phyloP scores from a whole-genome alignment of 768 basidiomycete species.

The Dictyophora rubrovolvata region DNA sequence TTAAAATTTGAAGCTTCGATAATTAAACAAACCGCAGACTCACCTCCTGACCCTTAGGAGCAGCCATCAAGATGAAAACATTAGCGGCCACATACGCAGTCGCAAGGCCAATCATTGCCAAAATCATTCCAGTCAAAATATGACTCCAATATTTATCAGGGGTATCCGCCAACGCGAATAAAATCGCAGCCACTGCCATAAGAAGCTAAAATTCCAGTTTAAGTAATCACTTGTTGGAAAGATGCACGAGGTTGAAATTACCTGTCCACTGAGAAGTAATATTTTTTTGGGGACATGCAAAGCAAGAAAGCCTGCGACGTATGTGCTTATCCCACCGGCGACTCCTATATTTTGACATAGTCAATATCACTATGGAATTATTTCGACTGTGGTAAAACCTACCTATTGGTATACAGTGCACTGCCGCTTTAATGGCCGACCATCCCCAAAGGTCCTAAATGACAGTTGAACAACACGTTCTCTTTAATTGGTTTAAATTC shows the following conservation, averaged over 20 bases:
- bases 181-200: conserved; percentile 27
- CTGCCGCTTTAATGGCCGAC: conserved; percentile 4
- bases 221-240: background rate
- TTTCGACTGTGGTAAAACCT: background rate
- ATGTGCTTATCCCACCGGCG: background rate
- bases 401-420: conserved; percentile 6
- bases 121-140: conserved; percentile 38
- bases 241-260: background rate
- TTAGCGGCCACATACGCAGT: conserved; percentile 24
- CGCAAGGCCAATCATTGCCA: conserved; percentile 38
- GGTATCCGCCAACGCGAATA: conserved; percentile 33
- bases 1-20: background rate
- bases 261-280: conserved; percentile 1
- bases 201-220: conserved; percentile 20
- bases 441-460: conserved; percentile 6
- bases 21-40: background rate
- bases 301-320: conserved; percentile 1
- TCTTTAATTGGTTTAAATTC: background rate
- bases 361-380: background rate
- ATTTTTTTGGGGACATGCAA: background rate
- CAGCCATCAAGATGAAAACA: background rate
- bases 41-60: conserved; percentile 6
- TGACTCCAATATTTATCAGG: conserved; percentile 36
- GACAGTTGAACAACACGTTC: background rate
- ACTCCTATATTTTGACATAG: background rate